These are phyloP conservation scores for Talaromyces trachyspermus DNA, from an alignment of 495 filamentous ascomycete species.

Conservation along the genomic window DNA sequence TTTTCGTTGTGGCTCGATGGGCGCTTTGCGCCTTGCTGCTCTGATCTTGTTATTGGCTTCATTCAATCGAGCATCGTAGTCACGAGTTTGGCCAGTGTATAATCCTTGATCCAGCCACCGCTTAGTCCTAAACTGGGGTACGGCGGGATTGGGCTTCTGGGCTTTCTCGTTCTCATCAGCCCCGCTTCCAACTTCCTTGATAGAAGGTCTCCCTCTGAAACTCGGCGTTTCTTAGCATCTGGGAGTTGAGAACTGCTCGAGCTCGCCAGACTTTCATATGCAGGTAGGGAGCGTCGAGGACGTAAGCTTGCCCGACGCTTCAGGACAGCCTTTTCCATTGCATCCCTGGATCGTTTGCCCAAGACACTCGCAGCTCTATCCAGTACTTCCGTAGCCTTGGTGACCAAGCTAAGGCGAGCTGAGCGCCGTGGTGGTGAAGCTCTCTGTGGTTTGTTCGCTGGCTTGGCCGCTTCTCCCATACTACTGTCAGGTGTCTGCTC, in stretches of 20 bases:
- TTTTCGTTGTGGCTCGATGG: slow-evolving; percentile 30
- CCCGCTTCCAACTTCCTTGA: slow-evolving; percentile 36
- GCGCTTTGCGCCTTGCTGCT: slow-evolving; percentile 37
- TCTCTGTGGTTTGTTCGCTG: slow-evolving; percentile 14
- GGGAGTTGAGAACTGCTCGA: slow-evolving; percentile 20
- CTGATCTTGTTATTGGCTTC: slow-evolving; percentile 57
- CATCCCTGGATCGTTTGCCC: slow-evolving; percentile 47
- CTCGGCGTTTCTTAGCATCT: slow-evolving; percentile 40
- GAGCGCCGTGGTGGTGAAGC: slow-evolving; percentile 25
- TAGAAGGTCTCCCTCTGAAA: slow-evolving; percentile 40
- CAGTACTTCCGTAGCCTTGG: slow-evolving; percentile 38
- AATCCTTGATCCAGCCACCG: slow-evolving; percentile 74
- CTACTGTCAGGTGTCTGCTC: slow-evolving; percentile 26
- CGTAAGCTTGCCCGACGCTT: slow-evolving; percentile 35
- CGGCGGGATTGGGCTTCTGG: slow-evolving; percentile 30
- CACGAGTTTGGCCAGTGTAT: slow-evolving; percentile 76
- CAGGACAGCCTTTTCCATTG: slow-evolving; percentile 35
- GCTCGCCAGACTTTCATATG: slow-evolving; percentile 25
- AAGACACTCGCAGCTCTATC: slow-evolving; percentile 38
- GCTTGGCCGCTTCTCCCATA: slow-evolving; percentile 7
- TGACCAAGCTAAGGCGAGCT: slow-evolving; percentile 33
- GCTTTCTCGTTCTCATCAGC: slow-evolving; percentile 30
- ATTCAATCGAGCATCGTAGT: slow-evolving; percentile 53
- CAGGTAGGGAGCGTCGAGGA: slow-evolving; percentile 23
- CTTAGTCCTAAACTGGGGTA: slow-evolving; percentile 45